Evolutionary conservation across 2,329 filamentous ascomycete species (phyloP).

Genomic region (Macrophomina phaseolina): DNA sequence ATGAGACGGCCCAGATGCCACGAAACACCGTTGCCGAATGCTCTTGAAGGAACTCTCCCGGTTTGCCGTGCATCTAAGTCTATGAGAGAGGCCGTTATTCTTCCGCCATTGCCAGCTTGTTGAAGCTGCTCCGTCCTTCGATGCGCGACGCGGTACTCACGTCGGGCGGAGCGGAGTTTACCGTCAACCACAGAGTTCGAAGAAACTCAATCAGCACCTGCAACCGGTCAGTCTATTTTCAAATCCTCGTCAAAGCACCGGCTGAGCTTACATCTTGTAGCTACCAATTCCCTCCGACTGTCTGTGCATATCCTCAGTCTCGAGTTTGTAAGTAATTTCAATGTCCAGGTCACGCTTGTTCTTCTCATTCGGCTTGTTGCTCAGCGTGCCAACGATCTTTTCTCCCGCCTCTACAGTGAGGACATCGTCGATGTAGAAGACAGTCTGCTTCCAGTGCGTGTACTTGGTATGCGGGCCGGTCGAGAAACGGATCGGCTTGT

Average conservation of each 20-base stretch:
- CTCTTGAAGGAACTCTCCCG: constrained; percentile 24
- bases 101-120: constrained; percentile 14
- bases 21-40: constrained; percentile 26
- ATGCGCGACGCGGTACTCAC: constrained; percentile 2
- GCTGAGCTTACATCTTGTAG: constrained; percentile 69
- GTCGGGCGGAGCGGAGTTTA: constrained; percentile 13
- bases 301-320: constrained; percentile 75
- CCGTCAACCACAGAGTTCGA: constrained; percentile 16
- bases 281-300: constrained; percentile 71
- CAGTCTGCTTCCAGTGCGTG: constrained; percentile 99
- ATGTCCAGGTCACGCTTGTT: constrained; percentile 97
- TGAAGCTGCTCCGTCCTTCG: constrained; percentile 16
- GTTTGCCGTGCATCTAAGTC: constrained; percentile 27
- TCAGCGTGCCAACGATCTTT: constrained; percentile 72
- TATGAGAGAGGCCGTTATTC: constrained; percentile 17
- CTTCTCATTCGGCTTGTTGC: constrained; percentile 88
- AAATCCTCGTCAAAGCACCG: not conserved
- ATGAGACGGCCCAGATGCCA: constrained; percentile 21
- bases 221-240: not conserved
- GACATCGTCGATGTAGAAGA: constrained; percentile 95
- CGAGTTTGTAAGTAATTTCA: constrained; percentile 79
- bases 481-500: constrained; percentile 96
- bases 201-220: constrained; percentile 22
- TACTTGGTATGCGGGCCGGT: constrained; percentile 98
- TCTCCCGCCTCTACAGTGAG: constrained; percentile 90